phyloP scores from a whole-genome alignment of 2,329 filamentous ascomycete genomes.

The Pseudogymnoascus sp. region DNA sequence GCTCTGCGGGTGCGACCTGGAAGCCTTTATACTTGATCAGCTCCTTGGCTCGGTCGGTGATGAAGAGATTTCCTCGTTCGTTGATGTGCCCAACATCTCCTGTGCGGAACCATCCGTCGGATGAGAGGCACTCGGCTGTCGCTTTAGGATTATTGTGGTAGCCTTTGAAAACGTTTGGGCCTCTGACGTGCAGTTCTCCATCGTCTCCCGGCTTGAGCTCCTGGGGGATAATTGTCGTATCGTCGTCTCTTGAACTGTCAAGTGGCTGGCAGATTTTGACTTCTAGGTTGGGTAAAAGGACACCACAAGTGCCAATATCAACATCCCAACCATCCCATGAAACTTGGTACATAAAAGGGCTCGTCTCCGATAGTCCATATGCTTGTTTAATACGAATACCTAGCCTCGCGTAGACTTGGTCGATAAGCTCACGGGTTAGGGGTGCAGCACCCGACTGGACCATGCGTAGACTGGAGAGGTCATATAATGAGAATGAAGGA shows the following conservation, averaged over 20 bases:
- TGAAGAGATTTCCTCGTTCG: slow-evolving; percentile 29
- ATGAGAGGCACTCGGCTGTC: slow-evolving; percentile 19
- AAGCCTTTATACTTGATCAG: slow-evolving; percentile 43
- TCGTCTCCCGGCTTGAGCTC: neutral
- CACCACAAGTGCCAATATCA: neutral
- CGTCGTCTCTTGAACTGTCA: neutral
- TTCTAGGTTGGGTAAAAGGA: neutral
- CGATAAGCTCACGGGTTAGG: slow-evolving; percentile 66
- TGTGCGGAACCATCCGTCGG: slow-evolving; percentile 30
- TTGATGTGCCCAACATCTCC: slow-evolving; percentile 37
- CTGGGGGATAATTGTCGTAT: neutral
- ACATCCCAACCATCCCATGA: slow-evolving; percentile 40
- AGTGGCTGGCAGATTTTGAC: neutral
- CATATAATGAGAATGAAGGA: slow-evolving; percentile 66
- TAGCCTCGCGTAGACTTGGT: slow-evolving; percentile 62
- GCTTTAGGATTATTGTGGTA: slow-evolving; percentile 30
- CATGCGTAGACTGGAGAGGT: slow-evolving; percentile 69
- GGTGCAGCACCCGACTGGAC: slow-evolving; percentile 79
- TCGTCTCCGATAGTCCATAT: slow-evolving; percentile 82
- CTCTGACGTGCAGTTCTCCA: slow-evolving; percentile 16
- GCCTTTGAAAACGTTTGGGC: slow-evolving; percentile 30
- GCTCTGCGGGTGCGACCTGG: slow-evolving; percentile 41
- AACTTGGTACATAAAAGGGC: slow-evolving; percentile 65
- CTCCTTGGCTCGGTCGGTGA: slow-evolving; percentile 28
- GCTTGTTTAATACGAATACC: slow-evolving; percentile 77